Percentiles rank a stretch among this genome's conserved stretches.
These are phyloP conservation scores for Capsella bursapastoris DNA, from an alignment of 345 rosid species.

Conservation along the genomic window DNA sequence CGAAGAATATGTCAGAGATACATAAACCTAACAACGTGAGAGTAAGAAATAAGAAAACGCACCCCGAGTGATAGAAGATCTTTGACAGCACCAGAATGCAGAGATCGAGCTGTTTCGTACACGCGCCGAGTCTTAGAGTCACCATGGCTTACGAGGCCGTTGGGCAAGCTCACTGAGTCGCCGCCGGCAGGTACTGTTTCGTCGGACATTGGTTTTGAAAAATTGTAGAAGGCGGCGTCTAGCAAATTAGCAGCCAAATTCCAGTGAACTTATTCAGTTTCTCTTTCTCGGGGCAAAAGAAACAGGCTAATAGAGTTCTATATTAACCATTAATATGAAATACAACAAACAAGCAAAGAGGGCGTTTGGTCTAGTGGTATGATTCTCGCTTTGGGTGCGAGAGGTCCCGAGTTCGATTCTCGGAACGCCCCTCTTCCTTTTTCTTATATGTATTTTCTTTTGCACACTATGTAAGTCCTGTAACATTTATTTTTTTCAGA, in stretches of 20 bases:
- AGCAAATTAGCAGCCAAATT: neutral
- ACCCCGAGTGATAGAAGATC: slow-evolving; percentile 69
- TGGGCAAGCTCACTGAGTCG: slow-evolving; percentile 10
- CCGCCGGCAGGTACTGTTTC: slow-evolving; percentile 28
- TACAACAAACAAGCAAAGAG: neutral
- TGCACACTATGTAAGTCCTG: neutral
- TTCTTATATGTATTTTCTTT: neutral
- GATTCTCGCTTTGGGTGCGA: slow-evolving; percentile 88
- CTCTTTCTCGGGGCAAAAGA: neutral
- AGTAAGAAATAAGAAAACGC: slow-evolving; percentile 21
- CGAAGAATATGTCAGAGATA: neutral
- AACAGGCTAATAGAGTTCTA: neutral
- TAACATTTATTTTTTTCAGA: too few relatives aligned
- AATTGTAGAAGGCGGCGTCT: slow-evolving; percentile 28
- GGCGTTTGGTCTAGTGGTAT: slow-evolving; percentile 90
- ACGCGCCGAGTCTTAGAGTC: slow-evolving; percentile 47
- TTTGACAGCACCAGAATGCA: slow-evolving; percentile 60
- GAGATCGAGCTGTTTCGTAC: slow-evolving; percentile 54
- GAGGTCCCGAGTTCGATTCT: slow-evolving; percentile 92
- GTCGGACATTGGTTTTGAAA: slow-evolving; percentile 49
- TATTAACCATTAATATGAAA: fast-evolving
- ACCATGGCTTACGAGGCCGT: slow-evolving; percentile 21
- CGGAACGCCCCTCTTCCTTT: slow-evolving; percentile 54
- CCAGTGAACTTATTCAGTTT: neutral
- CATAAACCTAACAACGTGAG: slow-evolving; percentile 20